Evolutionary conservation across 2,329 filamentous ascomycete genomes (phyloP), one percentile per base, ranked within the genome.

Genomic region (Fusarium phyllophilum): DNA sequence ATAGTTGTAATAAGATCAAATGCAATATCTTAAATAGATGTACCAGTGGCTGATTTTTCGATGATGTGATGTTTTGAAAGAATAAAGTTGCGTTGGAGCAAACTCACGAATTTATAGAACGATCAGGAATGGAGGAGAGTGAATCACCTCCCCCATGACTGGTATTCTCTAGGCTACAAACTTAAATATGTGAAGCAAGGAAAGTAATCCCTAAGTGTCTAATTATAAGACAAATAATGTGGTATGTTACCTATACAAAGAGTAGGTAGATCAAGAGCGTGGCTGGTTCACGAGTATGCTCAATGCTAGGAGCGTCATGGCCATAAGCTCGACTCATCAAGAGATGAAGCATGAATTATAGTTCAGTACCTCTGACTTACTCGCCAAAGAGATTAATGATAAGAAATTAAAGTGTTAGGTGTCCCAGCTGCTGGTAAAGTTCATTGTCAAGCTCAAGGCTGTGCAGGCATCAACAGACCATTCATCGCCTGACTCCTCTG

Each of bases 11-110:
- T 18, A 29, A 29, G 15, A 42, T 29, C 8, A 39, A 38, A 41
- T 29, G 5, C 10, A 5, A 41, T 29, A 18, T 22, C 4, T 1
- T 6, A 18, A 17, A 10, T 29, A 55, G 6, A 39, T 55, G 15
- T 12, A 15, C 6, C 1, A 18, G 15, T 10, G 26, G 1, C 6
- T n/a, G 20, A 0, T 26, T 26, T 17, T 3, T 26, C 26, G 26
- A 26, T 12, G 31, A 24, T 36, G 24, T 17, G 36, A 13, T 17
- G 15, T 39, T 7, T 41, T 55, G 36, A 55, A 55, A 55, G 26
- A 29, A 14, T 1, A 14, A 42, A 29, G 20, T 55, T 31, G 0
- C 0, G 15, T n/a, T 8, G 26, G 18, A 41, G 51, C 34, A 42
- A 6, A 18, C 6, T 31, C 20, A 2, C 14, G 14, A 55, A 55